Base-by-base conservation (phyloP, 1,284 basidiomycete genomes). In the Boletus albobrunnescens region DNA sequence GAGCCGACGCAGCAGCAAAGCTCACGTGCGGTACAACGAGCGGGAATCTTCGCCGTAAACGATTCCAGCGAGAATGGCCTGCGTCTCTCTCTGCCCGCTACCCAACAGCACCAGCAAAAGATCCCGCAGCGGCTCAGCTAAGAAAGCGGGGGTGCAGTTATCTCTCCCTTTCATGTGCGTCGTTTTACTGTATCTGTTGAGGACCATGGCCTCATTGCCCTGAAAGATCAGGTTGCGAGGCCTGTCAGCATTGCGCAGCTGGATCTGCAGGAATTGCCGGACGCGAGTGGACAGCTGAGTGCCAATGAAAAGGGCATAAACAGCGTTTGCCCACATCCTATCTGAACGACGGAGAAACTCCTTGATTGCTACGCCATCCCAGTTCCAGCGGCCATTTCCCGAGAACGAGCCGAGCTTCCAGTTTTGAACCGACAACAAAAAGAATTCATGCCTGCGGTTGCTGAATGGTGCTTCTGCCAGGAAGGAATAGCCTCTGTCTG, bases 181-280 rank as follows among this genome's bases (percentile, higher is more conserved):
- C 1, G 45, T 42, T 11, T 52, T 53, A 32, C 50, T 53, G 16
- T 52, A 49, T 3, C 46, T 23, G 1, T 19, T 13, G 0, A 52
- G 1, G 0, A 53, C 14, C 14, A 49, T 13, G 1, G 23, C 27
- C 23, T 52, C 45, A 0, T 28, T 31, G 2, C 45, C 51, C n/a
- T 53, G 51, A 6, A 52, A 32, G 3, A 49, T 17, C 0, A 52
- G 11, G 3, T 52, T 52, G 0, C 31, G 36, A 6, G 31, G 17
- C 7, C 40, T 6, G n/a, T 52, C 50, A 0, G 9, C 13, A 1
- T 52, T 53, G 3, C 40, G 3, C 1, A 52, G 13, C 40, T 52
- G 50, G 6, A 7, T 11, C 4, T 50, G 31, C 3, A 50, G 13
- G 4, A 52, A 52, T 10, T 52, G 46, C 0, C 3, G 4, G 0